Evolutionary conservation across 208 protist genomes (phyloP), one percentile per base, ranked within the genome.

Genomic region (Crithidia sp.): DNA sequence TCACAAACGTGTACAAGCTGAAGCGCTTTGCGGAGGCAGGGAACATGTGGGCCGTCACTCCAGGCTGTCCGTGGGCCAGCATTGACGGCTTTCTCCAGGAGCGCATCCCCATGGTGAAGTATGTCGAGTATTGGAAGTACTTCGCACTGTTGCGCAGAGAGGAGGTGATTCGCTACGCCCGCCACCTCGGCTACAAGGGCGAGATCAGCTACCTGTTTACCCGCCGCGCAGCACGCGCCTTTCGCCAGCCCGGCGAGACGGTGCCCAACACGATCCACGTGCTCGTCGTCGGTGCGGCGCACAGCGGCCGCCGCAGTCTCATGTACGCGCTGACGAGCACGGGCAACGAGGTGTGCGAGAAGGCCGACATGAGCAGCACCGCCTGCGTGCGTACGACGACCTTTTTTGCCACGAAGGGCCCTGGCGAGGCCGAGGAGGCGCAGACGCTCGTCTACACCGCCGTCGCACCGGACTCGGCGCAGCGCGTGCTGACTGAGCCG

Each of bases 91-190:
- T 97, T 37, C 61, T 75, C 14, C 77, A 53, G 16, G 67, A 54
- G 61, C 36, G 54, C 37, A 76, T 95, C 13, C 81, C 93, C 36
- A 58, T 94, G 45, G 86, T 89, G 58, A 79, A 74, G 54, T 97
- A 96, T 69, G 84, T 97, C 9, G 88, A 92, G 74, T 88, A 89
- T 60, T 97, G 93, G 91, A 94, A 94, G 71, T 95, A 94, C 77
- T 84, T 96, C 81, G 91, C 89, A 9, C 72, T 95, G 50, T 53
- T 85, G 61, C 77, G 79, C 10, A 83, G 82, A 16, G 88, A 94
- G 36, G 70, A 82, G 17, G 89, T 97, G 43, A 86, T 95, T 57
- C 87, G 85, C 52, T 97, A 95, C 65, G 89, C 93, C 3, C 82
- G 89, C 7, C 94, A 87, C 72, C 94, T 91, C 85, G 93, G 93